Evolutionary conservation across 78 protist genomes (phyloP), one percentile per base, ranked within the genome.

Genomic region (Parvularia atlantis): DNA sequence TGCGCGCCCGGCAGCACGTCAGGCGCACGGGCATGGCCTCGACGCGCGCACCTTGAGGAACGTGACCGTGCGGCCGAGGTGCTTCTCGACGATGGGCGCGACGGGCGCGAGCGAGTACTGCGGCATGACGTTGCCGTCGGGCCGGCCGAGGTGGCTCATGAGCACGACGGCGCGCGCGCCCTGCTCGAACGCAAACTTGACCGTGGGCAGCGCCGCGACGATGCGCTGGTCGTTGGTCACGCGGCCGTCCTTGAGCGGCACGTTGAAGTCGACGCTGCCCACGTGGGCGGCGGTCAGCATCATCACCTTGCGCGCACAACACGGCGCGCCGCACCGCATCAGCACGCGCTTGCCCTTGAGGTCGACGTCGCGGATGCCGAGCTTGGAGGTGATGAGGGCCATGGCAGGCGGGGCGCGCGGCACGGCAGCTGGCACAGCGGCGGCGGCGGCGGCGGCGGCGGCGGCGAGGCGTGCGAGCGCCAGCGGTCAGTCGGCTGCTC

Each of bases 111-210:
- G 73, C n/a, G 97, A 75, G 73, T 2, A 70, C 74, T 92, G 66
- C 36, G 57, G 63, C 43, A 85, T 69, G 33, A 31, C 71, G 17
- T 10, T 20, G 28, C 99, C 99, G 31, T 91, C 93, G 59, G 99
- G 99, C 37, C 99, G 87, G 61, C 99, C 99, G 14, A 97, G 81
- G 80, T 97, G 99, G 54, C 92, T 77, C 90, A 86, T 84, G 56
- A 95, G 82, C 19, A 97, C 80, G 50, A 93, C 83, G 16, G 79
- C 1, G 70, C 68, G 69, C 0, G 93, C 93, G 35, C 83, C 68
- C 22, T 36, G 37, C 31, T 36, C 66, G 20, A 75, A 60, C 16
- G 53, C 54, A 28, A 40, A 26, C 39, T 75, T 58, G 69, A 78
- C 28, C n/a, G 99, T 91, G 44, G 99, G 99, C 20, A 97, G 54